Evolutionary conservation across 176 grass and related monocot species (phyloP).

Genomic region (Carex cristatella): DNA sequence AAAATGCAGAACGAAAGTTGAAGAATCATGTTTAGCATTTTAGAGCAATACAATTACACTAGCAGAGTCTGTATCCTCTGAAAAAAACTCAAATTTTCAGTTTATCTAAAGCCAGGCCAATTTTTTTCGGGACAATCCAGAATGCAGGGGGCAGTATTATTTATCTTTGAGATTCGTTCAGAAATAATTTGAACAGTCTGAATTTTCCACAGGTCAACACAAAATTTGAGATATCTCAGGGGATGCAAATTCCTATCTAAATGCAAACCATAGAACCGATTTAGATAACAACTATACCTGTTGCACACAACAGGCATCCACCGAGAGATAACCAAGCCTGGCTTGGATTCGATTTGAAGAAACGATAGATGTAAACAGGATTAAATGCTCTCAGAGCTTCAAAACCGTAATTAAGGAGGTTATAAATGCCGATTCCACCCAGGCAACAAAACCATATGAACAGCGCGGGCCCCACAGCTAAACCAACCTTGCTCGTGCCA

Average conservation of each 20-base stretch:
- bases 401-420: constrained; percentile 67
- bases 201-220: too few relatives aligned
- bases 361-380: constrained; percentile 78
- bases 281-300: constrained; percentile 40
- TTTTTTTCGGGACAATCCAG: too few relatives aligned
- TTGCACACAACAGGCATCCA: constrained; percentile 82
- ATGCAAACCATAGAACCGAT: not conserved
- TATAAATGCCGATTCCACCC: constrained; percentile 81
- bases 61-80: too few relatives aligned
- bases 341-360: constrained; percentile 71
- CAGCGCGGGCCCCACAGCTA: constrained; percentile 73
- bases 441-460: constrained; percentile 98
- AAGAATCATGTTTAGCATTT: not conserved
- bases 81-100: too few relatives aligned
- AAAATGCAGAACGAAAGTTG: not conserved
- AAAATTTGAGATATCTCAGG: too few relatives aligned
- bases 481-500: constrained; percentile 89
- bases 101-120: too few relatives aligned
- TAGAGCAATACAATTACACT: not conserved
- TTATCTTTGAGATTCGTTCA: too few relatives aligned
- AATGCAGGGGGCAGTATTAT: too few relatives aligned
- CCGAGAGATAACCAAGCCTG: constrained; percentile 96
- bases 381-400: constrained; percentile 78
- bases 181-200: too few relatives aligned
- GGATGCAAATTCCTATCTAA: not conserved